phyloP scores from a whole-genome alignment of 2,329 filamentous ascomycete genomes.

The Cryphonectria naterciae region DNA sequence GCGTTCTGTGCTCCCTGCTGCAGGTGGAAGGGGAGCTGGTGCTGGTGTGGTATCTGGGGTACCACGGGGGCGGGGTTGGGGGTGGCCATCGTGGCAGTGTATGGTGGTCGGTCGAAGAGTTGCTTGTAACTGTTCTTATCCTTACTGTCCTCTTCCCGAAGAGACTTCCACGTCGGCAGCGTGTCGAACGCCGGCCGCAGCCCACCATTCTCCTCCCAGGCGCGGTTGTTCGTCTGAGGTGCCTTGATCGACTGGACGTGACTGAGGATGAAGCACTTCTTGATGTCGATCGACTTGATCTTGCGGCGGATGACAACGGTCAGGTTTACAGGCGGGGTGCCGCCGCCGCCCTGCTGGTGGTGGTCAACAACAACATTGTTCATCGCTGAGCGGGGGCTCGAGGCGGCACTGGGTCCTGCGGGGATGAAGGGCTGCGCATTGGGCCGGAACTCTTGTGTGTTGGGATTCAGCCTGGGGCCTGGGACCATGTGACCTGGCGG shows the following conservation, averaged over 20 bases:
- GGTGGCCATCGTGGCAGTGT: slow-evolving; percentile 63
- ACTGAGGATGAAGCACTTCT: slow-evolving; percentile 64
- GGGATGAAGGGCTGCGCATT: slow-evolving; percentile 83
- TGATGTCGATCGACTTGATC: slow-evolving; percentile 70
- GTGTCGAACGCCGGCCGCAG: slow-evolving; percentile 85
- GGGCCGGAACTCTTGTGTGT: slow-evolving; percentile 78
- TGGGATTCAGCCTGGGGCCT: slow-evolving; percentile 64
- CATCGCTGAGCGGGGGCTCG: slow-evolving; percentile 70
- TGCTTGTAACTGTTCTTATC: slow-evolving; percentile 74
- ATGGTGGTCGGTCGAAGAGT: slow-evolving; percentile 73
- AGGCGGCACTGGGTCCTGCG: slow-evolving; percentile 66
- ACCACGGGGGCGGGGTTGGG: slow-evolving; percentile 71
- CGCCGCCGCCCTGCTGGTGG: slow-evolving; percentile 24
- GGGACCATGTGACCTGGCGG: slow-evolving; percentile 51
- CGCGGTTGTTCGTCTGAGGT: slow-evolving; percentile 50
- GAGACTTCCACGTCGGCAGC: slow-evolving; percentile 78
- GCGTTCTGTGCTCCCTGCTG: slow-evolving; percentile 73
- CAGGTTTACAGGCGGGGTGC: slow-evolving; percentile 41
- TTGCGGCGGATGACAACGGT: slow-evolving; percentile 69
- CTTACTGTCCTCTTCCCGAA: slow-evolving; percentile 70
- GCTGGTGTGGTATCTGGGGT: slow-evolving; percentile 77
- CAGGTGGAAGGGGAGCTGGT: slow-evolving; percentile 82
- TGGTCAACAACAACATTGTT: slow-evolving; percentile 47
- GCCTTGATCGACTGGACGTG: slow-evolving; percentile 59
- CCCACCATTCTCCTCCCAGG: slow-evolving; percentile 79